phyloP scores from a whole-genome alignment of 805 yeast species.

The Zygosaccharomyces lentus region DNA sequence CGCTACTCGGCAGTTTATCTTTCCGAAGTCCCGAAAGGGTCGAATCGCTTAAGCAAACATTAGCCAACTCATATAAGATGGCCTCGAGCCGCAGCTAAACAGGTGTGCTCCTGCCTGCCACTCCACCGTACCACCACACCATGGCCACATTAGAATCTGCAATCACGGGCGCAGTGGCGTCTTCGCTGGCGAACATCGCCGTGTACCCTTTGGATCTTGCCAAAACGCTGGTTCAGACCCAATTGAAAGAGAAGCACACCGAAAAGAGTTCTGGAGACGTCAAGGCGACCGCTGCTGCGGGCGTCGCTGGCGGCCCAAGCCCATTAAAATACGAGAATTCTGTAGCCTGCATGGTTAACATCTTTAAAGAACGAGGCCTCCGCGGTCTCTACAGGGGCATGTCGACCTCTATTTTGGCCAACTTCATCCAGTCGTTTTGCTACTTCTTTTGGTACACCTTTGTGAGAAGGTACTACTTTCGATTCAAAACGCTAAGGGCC shows the following conservation, averaged over 20 bases:
- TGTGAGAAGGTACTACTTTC: conserved; percentile 53
- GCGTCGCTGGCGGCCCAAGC: conserved; percentile 3
- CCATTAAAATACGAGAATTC: conserved; percentile 48
- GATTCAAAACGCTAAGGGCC: conserved; percentile 28
- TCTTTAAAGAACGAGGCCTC: conserved; percentile 55
- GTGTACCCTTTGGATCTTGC: conserved; percentile 80
- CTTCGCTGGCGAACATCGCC: conserved; percentile 69
- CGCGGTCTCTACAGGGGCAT: conserved; percentile 71
- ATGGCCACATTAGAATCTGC: conserved; percentile 68
- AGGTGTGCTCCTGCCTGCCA: no score
- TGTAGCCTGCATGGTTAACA: conserved; percentile 56
- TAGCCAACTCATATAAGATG: no score
- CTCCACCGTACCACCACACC: background rate
- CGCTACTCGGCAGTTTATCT: no score
- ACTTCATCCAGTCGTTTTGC: conserved; percentile 73
- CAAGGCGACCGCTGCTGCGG: conserved; percentile 2
- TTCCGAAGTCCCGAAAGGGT: no score
- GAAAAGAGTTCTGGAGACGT: conserved; percentile 9
- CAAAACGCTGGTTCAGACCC: conserved; percentile 74
- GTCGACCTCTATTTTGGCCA: conserved; percentile 59
- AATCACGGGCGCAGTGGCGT: conserved; percentile 76
- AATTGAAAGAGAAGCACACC: conserved; percentile 31
- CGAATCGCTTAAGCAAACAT: no score
- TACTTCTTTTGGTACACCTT: conserved; percentile 86
- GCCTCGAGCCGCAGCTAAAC: no score